Base-by-base conservation (phyloP, 805 yeast genomes). In the Kuraishia cidri region DNA sequence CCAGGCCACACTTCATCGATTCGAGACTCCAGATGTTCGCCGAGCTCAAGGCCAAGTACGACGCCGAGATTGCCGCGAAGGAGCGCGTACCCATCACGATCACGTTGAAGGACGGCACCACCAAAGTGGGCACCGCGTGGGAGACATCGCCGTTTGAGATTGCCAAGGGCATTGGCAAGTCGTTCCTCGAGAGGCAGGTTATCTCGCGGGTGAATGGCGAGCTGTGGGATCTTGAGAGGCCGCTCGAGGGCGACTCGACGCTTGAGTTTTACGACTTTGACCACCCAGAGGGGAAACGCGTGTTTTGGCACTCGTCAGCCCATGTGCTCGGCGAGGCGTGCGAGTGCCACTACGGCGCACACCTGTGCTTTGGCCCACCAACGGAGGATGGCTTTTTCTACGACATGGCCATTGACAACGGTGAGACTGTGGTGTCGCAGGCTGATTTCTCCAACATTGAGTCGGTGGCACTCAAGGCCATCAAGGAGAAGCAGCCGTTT, bases 231-330 rank as follows among this genome's bases (percentile, higher is more conserved):
- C 68, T 92, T 50, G 88, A 80, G 43, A 81, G 98, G 63, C 97
- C 97, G 17, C 66, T 92, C 33, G 98, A 92, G 62, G 61, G 58
- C 9, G 81, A 73, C 39, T 66, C 72, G 38, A 56, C 63, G 17
- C 65, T 92, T 41, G 92, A 86, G 56, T 79, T 87, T 50, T 73
- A 86, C 54, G 97, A 88, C 54, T 92, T 92, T 50, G 94, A 86
- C 25, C 69, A 85, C 39, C 83, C 83, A n/a, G 97, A 88, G 52
- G 98, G 97, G 60, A 85, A 80, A 56, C 76, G 78, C 43, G 97
- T 90, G 23, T 92, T 92, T 64, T 92, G 98, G 98, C 98, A 92
- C 60, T 92, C 98, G 3, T 82, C 95, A 44, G 98, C 98, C 33
- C 98, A 92, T 62, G 90, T 92, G 35, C 66, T 92, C 47, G 98